A percentile compares a stretch with the other conserved stretches of the same genome.
These are phyloP conservation scores for Cryptosporidium sp. DNA, from an alignment of 169 alveolate species.

Conservation along the genomic window DNA sequence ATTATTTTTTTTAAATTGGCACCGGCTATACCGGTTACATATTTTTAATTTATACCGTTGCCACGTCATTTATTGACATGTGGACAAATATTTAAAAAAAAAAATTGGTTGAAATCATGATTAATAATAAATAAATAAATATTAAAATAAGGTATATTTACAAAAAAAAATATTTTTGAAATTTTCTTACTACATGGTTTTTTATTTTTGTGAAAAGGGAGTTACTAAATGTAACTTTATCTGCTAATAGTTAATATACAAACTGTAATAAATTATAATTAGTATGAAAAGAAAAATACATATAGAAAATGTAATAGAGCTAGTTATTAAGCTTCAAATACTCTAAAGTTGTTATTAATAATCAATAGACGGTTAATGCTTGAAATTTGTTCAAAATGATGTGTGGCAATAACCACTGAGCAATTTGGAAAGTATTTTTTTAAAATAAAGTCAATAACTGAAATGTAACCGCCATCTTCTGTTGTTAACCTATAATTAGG, in stretches of 20 bases:
- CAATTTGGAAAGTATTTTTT: conserved; percentile 46
- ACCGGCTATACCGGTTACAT: conserved; percentile 9
- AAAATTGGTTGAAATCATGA: background rate
- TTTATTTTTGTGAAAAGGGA: no score
- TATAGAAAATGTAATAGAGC: background rate
- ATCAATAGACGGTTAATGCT: conserved; percentile 37
- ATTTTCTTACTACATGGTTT: background rate
- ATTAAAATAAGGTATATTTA: no score
- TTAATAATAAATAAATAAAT: background rate
- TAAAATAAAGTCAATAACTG: conserved; percentile 34
- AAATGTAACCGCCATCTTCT: conserved; percentile 5
- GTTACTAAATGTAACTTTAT: no score
- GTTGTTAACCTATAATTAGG: conserved; percentile 11
- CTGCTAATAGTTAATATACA: background rate
- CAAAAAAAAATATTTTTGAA: no score
- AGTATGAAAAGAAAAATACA: background rate
- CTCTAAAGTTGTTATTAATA: background rate
- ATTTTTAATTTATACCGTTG: background rate
- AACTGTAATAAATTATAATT: background rate
- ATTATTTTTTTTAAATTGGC: background rate
- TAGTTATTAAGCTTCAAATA: background rate
- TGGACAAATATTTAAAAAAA: conserved; percentile 1
- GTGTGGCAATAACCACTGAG: conserved; percentile 58
- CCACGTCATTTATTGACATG: background rate
- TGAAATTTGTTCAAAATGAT: conserved; percentile 25